Conservation (phyloP, 2,329 filamentous ascomycete species). For the Chaetomiaceae sp. region DNA sequence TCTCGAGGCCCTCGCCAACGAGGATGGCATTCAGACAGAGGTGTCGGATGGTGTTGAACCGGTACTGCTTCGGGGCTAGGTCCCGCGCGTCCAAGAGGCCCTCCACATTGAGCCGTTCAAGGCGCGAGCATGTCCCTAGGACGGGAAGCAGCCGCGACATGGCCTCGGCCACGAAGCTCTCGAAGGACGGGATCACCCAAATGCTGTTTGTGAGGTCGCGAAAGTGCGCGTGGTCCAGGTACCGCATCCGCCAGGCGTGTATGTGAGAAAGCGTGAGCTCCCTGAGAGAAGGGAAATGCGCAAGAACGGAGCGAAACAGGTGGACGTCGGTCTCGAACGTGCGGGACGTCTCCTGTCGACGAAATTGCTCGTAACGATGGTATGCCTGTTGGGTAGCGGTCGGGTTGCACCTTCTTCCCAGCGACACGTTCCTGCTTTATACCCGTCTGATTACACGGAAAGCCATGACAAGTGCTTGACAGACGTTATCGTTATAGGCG, state of each 20-base stretch:
- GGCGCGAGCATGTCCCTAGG: conserved; percentile 1
- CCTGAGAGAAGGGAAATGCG: background rate
- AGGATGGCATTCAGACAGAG: conserved; percentile 2
- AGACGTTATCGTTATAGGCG: conserved; percentile 1
- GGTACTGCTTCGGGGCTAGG: background rate
- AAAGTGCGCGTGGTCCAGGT: background rate
- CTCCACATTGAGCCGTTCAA: conserved; percentile 3
- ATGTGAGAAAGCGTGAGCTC: background rate
- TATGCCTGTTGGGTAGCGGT: background rate
- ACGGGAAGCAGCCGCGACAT: conserved; percentile 2
- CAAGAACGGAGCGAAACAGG: background rate
- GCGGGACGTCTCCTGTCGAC: background rate
- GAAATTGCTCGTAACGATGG: background rate
- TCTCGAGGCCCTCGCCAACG: background rate
- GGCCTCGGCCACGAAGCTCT: background rate
- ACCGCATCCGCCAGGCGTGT: background rate
- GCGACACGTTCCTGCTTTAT: conserved; percentile 7
- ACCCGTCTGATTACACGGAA: background rate
- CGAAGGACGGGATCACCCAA: background rate
- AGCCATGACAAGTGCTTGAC: conserved; percentile 1
- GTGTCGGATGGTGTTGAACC: conserved; percentile 1
- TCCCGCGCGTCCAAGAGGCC: conserved; percentile 2
- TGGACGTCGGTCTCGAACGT: background rate
- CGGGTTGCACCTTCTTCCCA: background rate
- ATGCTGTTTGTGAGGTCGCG: background rate